phyloP scores from a whole-genome alignment of 208 protist species.

The Acanthamoeba castellanii region DNA sequence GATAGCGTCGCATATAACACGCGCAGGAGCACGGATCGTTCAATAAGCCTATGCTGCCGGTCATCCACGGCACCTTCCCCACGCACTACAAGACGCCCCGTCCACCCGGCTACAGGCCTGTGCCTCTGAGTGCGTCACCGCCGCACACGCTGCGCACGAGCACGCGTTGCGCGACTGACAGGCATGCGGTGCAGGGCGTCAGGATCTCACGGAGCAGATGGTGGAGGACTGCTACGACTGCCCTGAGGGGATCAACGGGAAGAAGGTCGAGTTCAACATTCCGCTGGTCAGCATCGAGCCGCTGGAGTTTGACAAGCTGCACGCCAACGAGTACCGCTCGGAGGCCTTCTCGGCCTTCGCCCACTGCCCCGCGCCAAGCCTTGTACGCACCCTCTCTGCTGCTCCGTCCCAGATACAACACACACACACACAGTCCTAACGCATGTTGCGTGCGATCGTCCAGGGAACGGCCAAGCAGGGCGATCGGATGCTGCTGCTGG shows the following conservation, averaged over 20 bases:
- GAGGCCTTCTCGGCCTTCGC: slow-evolving; percentile 50
- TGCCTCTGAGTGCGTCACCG: slow-evolving; percentile 11
- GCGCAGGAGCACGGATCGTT: slow-evolving; percentile 45
- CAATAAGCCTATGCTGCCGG: slow-evolving; percentile 58
- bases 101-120: neutral
- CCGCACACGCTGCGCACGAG: neutral
- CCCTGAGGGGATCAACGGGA: slow-evolving; percentile 54
- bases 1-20: neutral
- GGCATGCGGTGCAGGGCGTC: neutral
- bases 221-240: slow-evolving; percentile 71
- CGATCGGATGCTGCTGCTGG: neutral
- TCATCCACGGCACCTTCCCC: slow-evolving; percentile 65
- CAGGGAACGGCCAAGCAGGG: slow-evolving; percentile 38
- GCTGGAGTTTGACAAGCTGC: neutral
- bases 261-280: slow-evolving; percentile 59
- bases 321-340: slow-evolving; percentile 14
- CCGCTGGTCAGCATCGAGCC: slow-evolving; percentile 58
- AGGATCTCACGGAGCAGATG: slow-evolving; percentile 69
- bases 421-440: neutral
- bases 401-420: too few relatives aligned
- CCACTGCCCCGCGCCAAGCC: neutral
- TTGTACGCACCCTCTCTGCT: neutral
- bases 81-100: slow-evolving; percentile 55
- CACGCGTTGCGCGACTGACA: neutral
- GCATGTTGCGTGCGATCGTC: too few relatives aligned